Base-by-base conservation (phyloP, 129 eudicot species). In the Pseudognaphalium luteoalbum region DNA sequence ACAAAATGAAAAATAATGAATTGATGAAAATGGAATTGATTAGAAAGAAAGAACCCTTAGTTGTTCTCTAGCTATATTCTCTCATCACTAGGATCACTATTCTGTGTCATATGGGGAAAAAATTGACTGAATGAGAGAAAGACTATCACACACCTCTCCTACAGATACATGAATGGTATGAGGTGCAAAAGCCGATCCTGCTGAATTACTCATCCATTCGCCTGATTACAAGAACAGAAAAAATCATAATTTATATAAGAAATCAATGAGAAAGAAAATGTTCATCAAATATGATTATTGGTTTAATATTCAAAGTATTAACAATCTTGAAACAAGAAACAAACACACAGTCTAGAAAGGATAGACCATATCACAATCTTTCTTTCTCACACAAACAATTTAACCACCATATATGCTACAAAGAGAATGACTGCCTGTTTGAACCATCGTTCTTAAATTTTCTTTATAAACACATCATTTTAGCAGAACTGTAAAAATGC, bases 121-220 rank as follows among this genome's bases (percentile, higher is more conserved):
- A 15, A 15, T 15, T 9, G 6, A 44, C 59, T 14, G 22, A 12
- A 22, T 14, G 7, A 25, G 39, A 44, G 28, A 58, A 73, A 52
- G 16, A 54, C 16, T 35, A 62, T 51, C 16, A 30, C 71, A 68
- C 77, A 90, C 98, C 96, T 92, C 98, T 62, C 96, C 98, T 6
- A 76, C 80, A 1, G 86, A 78, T 47, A 88, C 74, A 30, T 80
- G 87, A 72, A 92, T 85, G 83, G 85, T 88, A 76, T 90, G 96
- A 11, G 95, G 96, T 50, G 92, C 88, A 86, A 92, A 92, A 44
- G 98, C 98, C 32, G 83, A 74, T 32, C 96, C 96, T n/a, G 96
- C 96, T 15, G 98, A 86, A 80, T 20, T 90, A 68, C 87, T 85
- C 96, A 92, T 92, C 98, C 98, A 92, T 66, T 92, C 95, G 60